phyloP scores from a whole-genome alignment of 768 basidiomycete species.

The Kwoniella pini region DNA sequence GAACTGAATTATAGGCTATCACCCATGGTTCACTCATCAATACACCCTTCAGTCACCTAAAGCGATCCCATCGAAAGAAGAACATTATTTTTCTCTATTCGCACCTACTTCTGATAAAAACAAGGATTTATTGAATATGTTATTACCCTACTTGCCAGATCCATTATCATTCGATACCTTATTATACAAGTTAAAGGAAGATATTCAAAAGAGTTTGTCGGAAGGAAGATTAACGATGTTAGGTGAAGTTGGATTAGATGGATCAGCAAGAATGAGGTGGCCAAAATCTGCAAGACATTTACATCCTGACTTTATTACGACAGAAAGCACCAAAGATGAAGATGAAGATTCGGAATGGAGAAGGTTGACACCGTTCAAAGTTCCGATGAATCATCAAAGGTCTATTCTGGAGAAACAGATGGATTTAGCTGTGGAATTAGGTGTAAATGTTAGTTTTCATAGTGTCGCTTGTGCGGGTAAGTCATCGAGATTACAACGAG shows the following conservation, averaged over 20 bases:
- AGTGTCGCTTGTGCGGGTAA: slow-evolving; percentile 43
- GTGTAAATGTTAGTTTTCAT: slow-evolving; percentile 80
- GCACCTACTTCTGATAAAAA: slow-evolving; percentile 54
- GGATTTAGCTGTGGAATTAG: slow-evolving; percentile 75
- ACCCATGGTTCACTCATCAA: slow-evolving; percentile 88
- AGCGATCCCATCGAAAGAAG: slow-evolving; percentile 60
- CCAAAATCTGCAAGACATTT: slow-evolving; percentile 33
- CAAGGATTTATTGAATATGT: slow-evolving; percentile 59
- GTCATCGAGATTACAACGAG: background rate
- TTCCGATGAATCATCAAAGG: slow-evolving; percentile 78
- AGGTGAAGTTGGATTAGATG: slow-evolving; percentile 91
- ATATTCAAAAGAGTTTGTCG: slow-evolving; percentile 64
- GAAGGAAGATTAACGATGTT: slow-evolving; percentile 65
- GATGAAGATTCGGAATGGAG: slow-evolving; percentile 69
- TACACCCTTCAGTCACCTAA: slow-evolving; percentile 60
- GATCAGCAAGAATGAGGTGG: slow-evolving; percentile 55
- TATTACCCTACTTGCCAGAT: slow-evolving; percentile 70
- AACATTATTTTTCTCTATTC: slow-evolving; percentile 76
- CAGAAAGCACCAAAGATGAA: slow-evolving; percentile 60
- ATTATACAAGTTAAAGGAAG: slow-evolving; percentile 63
- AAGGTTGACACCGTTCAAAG: slow-evolving; percentile 73
- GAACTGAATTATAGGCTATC: no score
- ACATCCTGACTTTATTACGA: slow-evolving; percentile 17
- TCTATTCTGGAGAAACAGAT: slow-evolving; percentile 79
- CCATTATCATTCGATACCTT: slow-evolving; percentile 67